Evolutionary conservation across 1,139 yeast species (phyloP).

Genomic region (Candida sp.): DNA sequence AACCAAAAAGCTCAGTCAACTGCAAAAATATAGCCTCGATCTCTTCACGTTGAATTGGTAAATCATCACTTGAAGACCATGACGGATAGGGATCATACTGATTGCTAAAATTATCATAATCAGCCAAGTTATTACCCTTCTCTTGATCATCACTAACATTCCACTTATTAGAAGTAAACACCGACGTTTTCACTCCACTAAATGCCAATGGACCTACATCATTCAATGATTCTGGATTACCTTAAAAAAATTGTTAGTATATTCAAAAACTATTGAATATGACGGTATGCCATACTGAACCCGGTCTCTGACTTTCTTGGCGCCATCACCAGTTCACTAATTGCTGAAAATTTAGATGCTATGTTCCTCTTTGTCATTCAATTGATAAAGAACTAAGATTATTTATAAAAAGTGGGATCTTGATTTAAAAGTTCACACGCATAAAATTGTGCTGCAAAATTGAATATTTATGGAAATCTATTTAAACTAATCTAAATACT

Average conservation of each 20-base stretch:
- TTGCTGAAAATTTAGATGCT: conserved; percentile 5
- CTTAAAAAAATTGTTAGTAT: conserved; percentile 6
- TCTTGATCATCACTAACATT: conserved; percentile 18
- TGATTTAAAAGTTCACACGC: background rate
- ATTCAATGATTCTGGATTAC: conserved; percentile 3
- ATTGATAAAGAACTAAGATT: background rate
- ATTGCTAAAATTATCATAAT: conserved; percentile 35
- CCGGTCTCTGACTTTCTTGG: conserved; percentile 14
- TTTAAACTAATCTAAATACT: conserved; percentile 1
- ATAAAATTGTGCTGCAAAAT: conserved; percentile 2
- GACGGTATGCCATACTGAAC: conserved; percentile 14
- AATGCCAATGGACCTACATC: conserved; percentile 28
- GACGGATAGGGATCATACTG: conserved; percentile 55
- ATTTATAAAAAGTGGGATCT: background rate
- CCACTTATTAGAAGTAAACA: conserved; percentile 44
- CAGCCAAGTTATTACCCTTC: conserved; percentile 26
- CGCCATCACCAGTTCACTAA: conserved; percentile 6
- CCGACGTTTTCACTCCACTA: conserved; percentile 49
- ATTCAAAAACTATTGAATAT: background rate
- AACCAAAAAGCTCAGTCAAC: conserved; percentile 59
- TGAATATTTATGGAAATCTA: background rate
- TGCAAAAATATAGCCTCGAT: conserved; percentile 56
- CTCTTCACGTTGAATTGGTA: conserved; percentile 60
- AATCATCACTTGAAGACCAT: conserved; percentile 40
- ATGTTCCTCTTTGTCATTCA: conserved; percentile 8